phyloP scores from a whole-genome alignment of 768 basidiomycete species.

The Trametes maxima region DNA sequence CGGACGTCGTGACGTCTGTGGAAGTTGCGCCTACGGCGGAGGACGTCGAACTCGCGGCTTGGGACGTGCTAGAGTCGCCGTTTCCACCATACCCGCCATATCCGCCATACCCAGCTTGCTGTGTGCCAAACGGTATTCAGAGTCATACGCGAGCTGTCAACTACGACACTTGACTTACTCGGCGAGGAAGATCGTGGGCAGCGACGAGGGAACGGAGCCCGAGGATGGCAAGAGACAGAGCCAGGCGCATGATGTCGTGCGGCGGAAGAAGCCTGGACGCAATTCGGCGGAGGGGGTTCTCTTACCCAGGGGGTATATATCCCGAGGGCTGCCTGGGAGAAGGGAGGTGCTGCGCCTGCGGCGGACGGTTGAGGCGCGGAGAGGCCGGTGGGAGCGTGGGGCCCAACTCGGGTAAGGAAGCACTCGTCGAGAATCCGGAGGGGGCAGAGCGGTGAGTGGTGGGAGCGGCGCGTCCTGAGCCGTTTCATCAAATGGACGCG shows the following conservation, averaged over 20 bases:
- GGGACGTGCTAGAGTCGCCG: slow-evolving; percentile 1
- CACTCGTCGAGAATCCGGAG: slow-evolving; percentile 1
- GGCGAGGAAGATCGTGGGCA: slow-evolving; percentile 4
- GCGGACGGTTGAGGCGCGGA: slow-evolving; percentile 10
- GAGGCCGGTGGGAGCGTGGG: slow-evolving; percentile 17
- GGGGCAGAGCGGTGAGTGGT: slow-evolving; percentile 8
- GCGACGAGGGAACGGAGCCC: slow-evolving; percentile 16
- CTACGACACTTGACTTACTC: slow-evolving; percentile 12
- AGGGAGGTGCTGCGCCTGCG: slow-evolving; percentile 20
- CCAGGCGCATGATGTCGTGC: slow-evolving; percentile 15
- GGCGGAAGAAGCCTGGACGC: slow-evolving; percentile 4
- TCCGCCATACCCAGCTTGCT: slow-evolving; percentile 1
- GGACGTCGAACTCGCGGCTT: slow-evolving; percentile 13
- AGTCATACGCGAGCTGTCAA: not conserved
- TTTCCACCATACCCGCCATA: slow-evolving; percentile 1
- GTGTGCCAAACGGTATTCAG: not conserved
- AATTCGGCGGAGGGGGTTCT: slow-evolving; percentile 8
- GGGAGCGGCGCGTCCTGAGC: not conserved
- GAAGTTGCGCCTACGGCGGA: slow-evolving; percentile 9
- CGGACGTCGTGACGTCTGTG: slow-evolving; percentile 4
- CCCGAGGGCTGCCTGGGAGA: slow-evolving; percentile 15
- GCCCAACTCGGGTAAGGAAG: not conserved
- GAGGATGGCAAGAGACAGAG: slow-evolving; percentile 10
- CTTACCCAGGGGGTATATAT: slow-evolving; percentile 24
- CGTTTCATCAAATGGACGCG: slow-evolving; percentile 12